Base-by-base conservation (phyloP, 73 alveolate genomes). In the Blepharisma stoltei region DNA sequence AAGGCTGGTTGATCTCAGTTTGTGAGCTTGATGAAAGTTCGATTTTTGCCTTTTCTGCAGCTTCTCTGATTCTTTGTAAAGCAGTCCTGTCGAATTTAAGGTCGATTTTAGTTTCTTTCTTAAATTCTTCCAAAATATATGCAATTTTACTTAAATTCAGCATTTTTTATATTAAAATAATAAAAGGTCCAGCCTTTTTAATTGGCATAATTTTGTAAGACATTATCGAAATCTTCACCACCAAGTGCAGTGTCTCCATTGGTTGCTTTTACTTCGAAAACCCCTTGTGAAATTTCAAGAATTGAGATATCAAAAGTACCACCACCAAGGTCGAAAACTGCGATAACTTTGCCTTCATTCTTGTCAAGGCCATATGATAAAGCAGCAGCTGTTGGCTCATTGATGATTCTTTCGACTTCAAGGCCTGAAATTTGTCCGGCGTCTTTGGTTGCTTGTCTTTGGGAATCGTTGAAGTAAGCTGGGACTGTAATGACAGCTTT, bases 341-440 rank as follows among this genome's bases (percentile, higher is more conserved):
- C 95, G 43, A 97, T 88, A 55, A 89, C 81, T 87, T 96, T 90
- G 45, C 90, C 96, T 76, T 92, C 97, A 41, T 96, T 91, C 89
- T 87, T 89, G 86, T 97, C 99, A 65, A 96, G 88, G 27, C 98
- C 98, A 84, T 89, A 90, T 41, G 99, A 98, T 70, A 96, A 89
- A 54, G 99, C 99, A 23, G 99, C 99, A 70, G 99, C 99, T 6
- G 99, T 96, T n/a, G 99, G 99, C 87, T 97, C 99, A 92, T 97
- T 97, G 86, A 97, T 96, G 81, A 97, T 95, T 81, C 99, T 89
- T 84, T 85, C 77, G 44, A 97, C 99, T 14, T 96, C 97, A 77
- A 97, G 79, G 80, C 97, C 95, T 77, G 95, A 85, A 75, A 93
- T 86, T 66, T 75, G 80, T 21, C 97, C 98, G 18, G 98, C 98